Evolutionary conservation across 768 basidiomycete species (phyloP).

Genomic region (Podaxis carcinomalis): DNA sequence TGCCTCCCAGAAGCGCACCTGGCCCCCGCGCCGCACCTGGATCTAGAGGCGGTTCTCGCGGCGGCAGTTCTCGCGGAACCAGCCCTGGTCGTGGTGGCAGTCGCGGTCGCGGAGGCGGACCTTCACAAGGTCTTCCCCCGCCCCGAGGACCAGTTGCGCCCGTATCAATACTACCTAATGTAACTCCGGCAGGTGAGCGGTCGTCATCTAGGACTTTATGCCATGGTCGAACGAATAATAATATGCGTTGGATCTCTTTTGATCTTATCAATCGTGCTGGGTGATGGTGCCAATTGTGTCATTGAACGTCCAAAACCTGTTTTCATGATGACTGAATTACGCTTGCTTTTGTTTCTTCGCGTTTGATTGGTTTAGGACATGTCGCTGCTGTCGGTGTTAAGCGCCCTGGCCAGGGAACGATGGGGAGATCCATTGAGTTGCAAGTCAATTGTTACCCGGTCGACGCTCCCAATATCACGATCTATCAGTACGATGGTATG

Average conservation of each 20-base stretch:
- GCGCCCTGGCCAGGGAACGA: constrained; percentile 28
- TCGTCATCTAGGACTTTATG: constrained; percentile 2
- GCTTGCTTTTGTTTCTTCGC: background rate
- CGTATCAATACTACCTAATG: constrained; percentile 19
- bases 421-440: constrained; percentile 22
- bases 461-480: constrained; percentile 50
- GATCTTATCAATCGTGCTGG: constrained; percentile 47
- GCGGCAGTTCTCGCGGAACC: constrained; percentile 15
- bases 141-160: constrained; percentile 12
- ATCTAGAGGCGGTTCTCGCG: constrained; percentile 7
- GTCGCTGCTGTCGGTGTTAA: constrained; percentile 28
- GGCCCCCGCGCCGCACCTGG: constrained; percentile 1
- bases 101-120: constrained; percentile 4
- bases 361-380: constrained; percentile 18
- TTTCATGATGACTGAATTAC: background rate
- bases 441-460: constrained; percentile 58
- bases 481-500: constrained; percentile 79
- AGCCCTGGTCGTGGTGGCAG: background rate
- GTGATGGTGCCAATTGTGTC: background rate
- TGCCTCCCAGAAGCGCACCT: constrained; percentile 6
- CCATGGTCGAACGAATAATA: background rate
- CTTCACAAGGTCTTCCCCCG: constrained; percentile 22
- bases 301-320: background rate
- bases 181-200: constrained; percentile 27
- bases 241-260: constrained; percentile 18